Conservation (phyloP, 148 eudicot species). For the Heliamphora exappendiculata region DNA sequence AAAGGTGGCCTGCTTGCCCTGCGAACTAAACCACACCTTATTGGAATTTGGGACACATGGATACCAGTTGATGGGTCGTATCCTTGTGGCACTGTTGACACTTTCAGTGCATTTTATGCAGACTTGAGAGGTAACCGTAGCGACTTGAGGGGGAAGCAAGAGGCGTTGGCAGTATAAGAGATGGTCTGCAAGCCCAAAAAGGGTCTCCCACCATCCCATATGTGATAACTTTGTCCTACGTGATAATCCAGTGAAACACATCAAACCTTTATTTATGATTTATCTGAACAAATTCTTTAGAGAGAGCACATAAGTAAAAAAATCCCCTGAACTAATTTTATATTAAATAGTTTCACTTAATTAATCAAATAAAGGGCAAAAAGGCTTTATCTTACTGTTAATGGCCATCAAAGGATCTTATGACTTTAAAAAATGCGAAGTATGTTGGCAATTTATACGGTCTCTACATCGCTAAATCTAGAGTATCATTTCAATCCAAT, state of each 20-base stretch:
- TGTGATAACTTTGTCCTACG: neutral
- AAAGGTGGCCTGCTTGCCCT: too few relatives aligned
- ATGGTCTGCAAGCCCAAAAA: too few relatives aligned
- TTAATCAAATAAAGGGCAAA: neutral
- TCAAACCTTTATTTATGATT: neutral
- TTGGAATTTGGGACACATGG: too few relatives aligned
- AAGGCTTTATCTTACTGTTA: too few relatives aligned
- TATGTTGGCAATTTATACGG: neutral
- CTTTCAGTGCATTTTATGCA: too few relatives aligned
- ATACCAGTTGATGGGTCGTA: too few relatives aligned
- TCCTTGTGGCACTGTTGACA: too few relatives aligned
- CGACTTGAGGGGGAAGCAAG: too few relatives aligned
- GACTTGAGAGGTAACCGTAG: too few relatives aligned
- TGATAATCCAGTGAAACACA: neutral
- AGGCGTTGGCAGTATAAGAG: too few relatives aligned
- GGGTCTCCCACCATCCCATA: neutral
- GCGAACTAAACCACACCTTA: too few relatives aligned
- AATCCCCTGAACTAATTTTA: neutral
- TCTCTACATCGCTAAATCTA: neutral
- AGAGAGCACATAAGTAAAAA: neutral
- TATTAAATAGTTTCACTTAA: neutral
- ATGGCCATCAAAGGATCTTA: neutral
- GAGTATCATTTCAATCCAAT: neutral
- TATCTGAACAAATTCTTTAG: neutral
- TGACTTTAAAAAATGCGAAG: slow-evolving; percentile 3